Evolutionary conservation across 2,329 filamentous ascomycete species (phyloP), one percentile per base, ranked within the genome.

Genomic region (Talaromyces sp.): DNA sequence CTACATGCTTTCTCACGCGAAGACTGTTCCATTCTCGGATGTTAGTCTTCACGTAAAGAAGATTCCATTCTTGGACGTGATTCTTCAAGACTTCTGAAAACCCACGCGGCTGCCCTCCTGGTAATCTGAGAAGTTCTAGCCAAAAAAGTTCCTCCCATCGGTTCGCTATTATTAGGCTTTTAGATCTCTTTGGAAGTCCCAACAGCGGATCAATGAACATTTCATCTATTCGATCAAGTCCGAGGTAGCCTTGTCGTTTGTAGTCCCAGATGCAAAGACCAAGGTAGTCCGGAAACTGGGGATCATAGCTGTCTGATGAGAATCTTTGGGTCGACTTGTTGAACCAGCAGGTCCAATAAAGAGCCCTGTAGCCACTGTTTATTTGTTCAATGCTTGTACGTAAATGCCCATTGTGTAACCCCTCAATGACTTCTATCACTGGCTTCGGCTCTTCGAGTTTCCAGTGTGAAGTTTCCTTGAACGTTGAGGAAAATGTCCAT

Each of bases 201-300:
- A 41, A 2, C 10, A 57, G n/a, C n/a, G 54, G 54, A 41, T 57
- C 54, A 24, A 57, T 9, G 54, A 57, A 57, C 6, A n/a, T 39
- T 1, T 39, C n/a, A 57, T 57, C n/a, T 35, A 57, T 41, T 14
- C 9, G 35, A 16, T n/a, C 54, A 57, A 57, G 54, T 41, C 54
- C 54, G 19, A 41, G 52, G 19, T 50, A 61, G 13, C 43, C 43
- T 39, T 48, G 43, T 50, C 59, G 43, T 37, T 50, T 50, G 39
- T 37, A 48, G 59, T 61, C 59, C 59, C 59, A 61, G 2, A 61
- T 61, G 39, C 41, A 50, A 22, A 61, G 24, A 61, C 43, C 59
- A 50, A 61, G 43, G n/a, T 39, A 57, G 27, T 61, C 59, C 11
- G n/a, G 33, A 61, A 47, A 61, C 27, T 35, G n/a, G n/a, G n/a